Conservation (phyloP, 805 yeast genomes). For the Candida fluviatilis region DNA sequence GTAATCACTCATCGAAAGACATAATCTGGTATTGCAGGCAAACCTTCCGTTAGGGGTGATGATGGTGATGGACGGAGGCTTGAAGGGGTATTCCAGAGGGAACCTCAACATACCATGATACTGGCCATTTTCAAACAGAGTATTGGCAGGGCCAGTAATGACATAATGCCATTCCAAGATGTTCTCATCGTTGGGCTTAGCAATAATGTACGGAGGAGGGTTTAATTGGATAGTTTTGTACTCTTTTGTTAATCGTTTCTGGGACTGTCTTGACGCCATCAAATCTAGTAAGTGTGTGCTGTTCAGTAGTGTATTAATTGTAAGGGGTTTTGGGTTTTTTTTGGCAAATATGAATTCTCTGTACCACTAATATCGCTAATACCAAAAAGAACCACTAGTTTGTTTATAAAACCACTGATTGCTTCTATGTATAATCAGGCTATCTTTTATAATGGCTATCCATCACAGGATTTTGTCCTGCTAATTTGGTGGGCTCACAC, state of each 20-base stretch:
- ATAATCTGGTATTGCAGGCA: conserved; percentile 72
- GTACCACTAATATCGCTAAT: too few relatives aligned
- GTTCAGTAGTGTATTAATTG: background rate
- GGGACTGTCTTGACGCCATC: conserved; percentile 41
- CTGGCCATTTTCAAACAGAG: conserved; percentile 83
- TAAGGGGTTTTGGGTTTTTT: background rate
- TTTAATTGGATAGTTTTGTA: conserved; percentile 70
- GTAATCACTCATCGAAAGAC: conserved; percentile 90
- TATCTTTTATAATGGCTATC: too few relatives aligned
- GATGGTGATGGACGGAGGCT: conserved; percentile 88
- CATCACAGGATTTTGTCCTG: background rate
- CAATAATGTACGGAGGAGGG: conserved; percentile 82
- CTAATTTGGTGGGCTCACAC: background rate
- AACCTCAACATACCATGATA: conserved; percentile 85
- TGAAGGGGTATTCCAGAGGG: conserved; percentile 84
- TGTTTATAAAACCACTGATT: too few relatives aligned
- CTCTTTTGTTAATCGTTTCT: conserved; percentile 64
- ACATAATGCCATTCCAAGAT: conserved; percentile 93
- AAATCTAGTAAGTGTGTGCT: background rate
- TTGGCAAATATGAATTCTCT: background rate
- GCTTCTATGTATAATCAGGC: too few relatives aligned
- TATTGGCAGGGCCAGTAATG: conserved; percentile 86
- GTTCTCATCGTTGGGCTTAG: conserved; percentile 83
- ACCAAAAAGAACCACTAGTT: too few relatives aligned
- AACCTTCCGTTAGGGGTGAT: conserved; percentile 89